Conservation (phyloP, 176 grass and related monocot genomes). For the Stipa capillata region DNA sequence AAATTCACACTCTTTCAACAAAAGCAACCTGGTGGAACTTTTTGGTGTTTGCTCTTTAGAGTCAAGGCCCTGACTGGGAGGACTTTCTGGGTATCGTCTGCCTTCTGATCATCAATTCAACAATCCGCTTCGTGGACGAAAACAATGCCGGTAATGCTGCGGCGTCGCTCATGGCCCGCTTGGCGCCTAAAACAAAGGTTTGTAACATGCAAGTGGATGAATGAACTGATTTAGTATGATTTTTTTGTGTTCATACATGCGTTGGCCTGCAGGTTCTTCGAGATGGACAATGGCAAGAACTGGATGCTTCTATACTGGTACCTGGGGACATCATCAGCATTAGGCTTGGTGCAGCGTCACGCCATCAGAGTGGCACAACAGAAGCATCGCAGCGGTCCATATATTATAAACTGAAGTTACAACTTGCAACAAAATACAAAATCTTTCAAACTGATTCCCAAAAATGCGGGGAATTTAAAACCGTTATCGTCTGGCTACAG, state of each 20-base stretch:
- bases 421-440: too few relatives aligned
- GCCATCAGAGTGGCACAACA: too few relatives aligned
- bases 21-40: background rate
- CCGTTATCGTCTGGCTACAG: too few relatives aligned
- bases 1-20: background rate
- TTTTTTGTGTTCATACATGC: background rate
- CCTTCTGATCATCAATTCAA: slow-evolving; percentile 72
- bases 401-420: too few relatives aligned
- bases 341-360: too few relatives aligned
- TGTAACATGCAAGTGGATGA: background rate
- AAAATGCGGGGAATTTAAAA: too few relatives aligned
- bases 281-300: slow-evolving; percentile 66
- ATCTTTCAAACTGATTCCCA: too few relatives aligned
- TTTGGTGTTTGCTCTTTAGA: slow-evolving; percentile 13
- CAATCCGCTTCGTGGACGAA: slow-evolving; percentile 82
- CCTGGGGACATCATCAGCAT: slow-evolving; percentile 77
- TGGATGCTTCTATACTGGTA: slow-evolving; percentile 59
- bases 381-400: too few relatives aligned
- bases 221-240: background rate
- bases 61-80: slow-evolving; percentile 64
- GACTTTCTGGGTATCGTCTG: slow-evolving; percentile 77
- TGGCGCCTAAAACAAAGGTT: slow-evolving; percentile 63
- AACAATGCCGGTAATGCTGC: slow-evolving; percentile 78
- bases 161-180: slow-evolving; percentile 57
- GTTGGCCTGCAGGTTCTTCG: slow-evolving; percentile 38